These are phyloP conservation scores for Rauvolfia tetraphylla DNA, from an alignment of 257 asterid genomes.

Conservation along the genomic window DNA sequence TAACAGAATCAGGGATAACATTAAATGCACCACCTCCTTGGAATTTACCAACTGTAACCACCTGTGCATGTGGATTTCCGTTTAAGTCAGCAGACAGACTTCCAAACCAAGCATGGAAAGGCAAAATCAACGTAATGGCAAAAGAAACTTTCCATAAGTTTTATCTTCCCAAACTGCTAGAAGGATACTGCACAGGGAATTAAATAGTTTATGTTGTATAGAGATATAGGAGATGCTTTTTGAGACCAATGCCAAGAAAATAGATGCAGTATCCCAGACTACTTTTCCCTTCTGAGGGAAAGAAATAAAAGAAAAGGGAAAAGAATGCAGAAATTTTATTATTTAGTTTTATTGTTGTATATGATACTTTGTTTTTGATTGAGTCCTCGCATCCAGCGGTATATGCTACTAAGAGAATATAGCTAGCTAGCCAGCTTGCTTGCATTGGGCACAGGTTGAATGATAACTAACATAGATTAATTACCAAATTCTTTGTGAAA, in stretches of 20 bases:
- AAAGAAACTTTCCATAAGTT: not conserved
- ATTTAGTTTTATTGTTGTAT: not conserved
- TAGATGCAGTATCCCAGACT: no score
- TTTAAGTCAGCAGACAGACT: not conserved
- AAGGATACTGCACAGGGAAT: not conserved
- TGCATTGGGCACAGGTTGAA: not conserved
- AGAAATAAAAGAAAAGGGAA: not conserved
- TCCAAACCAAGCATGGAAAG: not conserved
- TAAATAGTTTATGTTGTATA: not conserved
- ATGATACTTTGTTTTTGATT: not conserved
- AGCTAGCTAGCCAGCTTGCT: not conserved
- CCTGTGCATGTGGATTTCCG: constrained; percentile 40
- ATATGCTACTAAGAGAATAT: not conserved
- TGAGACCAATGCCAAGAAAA: not conserved
- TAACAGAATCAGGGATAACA: constrained; percentile 89
- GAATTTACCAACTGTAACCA: constrained; percentile 76
- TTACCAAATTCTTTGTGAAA: not conserved
- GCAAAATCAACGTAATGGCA: not conserved
- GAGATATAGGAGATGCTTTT: not conserved
- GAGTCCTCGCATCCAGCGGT: not conserved
- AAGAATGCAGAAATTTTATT: not conserved
- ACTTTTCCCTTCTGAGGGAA: no score
- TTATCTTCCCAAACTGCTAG: not conserved
- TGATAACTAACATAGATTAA: not conserved
- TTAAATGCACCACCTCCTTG: constrained; percentile 93